Evolutionary conservation across 352 stramenopile species (phyloP).

Genomic region (Pythium rishiriense): DNA sequence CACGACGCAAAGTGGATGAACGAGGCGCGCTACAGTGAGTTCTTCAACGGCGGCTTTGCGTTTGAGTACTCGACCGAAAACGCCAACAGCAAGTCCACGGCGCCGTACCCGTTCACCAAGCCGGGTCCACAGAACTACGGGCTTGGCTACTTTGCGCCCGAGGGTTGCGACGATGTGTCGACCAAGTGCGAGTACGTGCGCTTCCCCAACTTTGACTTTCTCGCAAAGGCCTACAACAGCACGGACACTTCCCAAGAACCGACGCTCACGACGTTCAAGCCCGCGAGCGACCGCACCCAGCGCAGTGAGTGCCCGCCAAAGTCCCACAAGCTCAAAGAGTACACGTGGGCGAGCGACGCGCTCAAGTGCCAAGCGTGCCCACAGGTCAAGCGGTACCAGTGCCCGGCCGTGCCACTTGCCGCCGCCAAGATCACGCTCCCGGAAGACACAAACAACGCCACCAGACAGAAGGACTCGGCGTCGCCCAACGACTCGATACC

Average conservation of each 20-base stretch:
- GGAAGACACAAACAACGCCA: neutral
- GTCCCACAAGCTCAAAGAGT: conserved; percentile 30
- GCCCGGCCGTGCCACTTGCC: conserved; percentile 26
- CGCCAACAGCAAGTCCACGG: conserved; percentile 59
- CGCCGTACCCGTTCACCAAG: conserved; percentile 62
- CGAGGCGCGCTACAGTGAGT: conserved; percentile 42
- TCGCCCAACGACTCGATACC: conserved; percentile 1
- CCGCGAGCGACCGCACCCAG: conserved; percentile 12
- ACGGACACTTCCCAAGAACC: conserved; percentile 33
- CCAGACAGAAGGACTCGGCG: neutral
- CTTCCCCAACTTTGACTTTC: conserved; percentile 66
- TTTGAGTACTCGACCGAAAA: conserved; percentile 86
- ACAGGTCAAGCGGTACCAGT: conserved; percentile 33
- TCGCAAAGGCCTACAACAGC: conserved; percentile 43
- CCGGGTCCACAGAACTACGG: conserved; percentile 76
- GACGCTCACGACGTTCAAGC: conserved; percentile 31
- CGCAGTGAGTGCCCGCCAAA: conserved; percentile 23
- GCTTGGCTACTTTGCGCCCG: conserved; percentile 67
- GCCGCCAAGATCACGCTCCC: conserved; percentile 1
- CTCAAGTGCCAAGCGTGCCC: conserved; percentile 30
- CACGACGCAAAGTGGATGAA: conserved; percentile 69
- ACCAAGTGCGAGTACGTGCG: conserved; percentile 50
- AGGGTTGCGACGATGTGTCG: conserved; percentile 56
- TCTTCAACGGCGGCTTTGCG: conserved; percentile 64
- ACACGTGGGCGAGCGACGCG: conserved; percentile 31